These are phyloP conservation scores for Teunomyces stri DNA, from an alignment of 805 yeast genomes.

Conservation along the genomic window DNA sequence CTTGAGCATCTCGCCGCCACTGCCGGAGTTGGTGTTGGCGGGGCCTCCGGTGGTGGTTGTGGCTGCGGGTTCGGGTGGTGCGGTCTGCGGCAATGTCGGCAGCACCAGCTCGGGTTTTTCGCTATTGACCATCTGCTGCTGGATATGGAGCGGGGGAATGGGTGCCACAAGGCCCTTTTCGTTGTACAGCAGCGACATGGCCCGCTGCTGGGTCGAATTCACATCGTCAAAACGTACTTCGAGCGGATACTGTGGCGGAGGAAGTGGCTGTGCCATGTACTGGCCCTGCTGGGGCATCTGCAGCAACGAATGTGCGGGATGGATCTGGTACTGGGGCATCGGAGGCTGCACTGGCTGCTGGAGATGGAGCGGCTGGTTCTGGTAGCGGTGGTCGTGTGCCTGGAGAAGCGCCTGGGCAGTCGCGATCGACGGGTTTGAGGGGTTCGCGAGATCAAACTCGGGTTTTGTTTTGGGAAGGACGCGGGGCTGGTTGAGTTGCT, in stretches of 20 bases:
- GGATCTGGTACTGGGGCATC: slow-evolving; percentile 11
- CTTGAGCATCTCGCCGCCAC: slow-evolving; percentile 12
- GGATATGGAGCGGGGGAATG: slow-evolving; percentile 44
- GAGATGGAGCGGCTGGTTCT: slow-evolving; percentile 6
- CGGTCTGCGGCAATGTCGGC: slow-evolving; percentile 3
- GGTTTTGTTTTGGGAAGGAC: neutral
- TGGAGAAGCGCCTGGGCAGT: slow-evolving; percentile 13
- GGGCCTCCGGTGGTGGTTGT: neutral
- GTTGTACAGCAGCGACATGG: slow-evolving; percentile 1
- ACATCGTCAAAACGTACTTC: slow-evolving; percentile 12
- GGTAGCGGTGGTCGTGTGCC: slow-evolving; percentile 8
- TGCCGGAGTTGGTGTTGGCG: slow-evolving; percentile 7
- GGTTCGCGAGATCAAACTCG: slow-evolving; percentile 9
- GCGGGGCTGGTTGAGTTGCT: slow-evolving; percentile 6
- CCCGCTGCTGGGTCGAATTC: neutral
- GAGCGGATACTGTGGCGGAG: slow-evolving; percentile 9
- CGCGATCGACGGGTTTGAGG: slow-evolving; percentile 9
- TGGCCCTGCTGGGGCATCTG: slow-evolving; percentile 11
- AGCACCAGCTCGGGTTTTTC: slow-evolving; percentile 2
- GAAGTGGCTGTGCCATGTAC: slow-evolving; percentile 6
- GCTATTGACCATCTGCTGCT: slow-evolving; percentile 34
- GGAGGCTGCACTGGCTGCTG: slow-evolving; percentile 9
- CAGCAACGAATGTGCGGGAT: slow-evolving; percentile 14
- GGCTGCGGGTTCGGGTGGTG: neutral
- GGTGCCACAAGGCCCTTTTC: slow-evolving; percentile 25